Base-by-base conservation (phyloP, 225 moss, liverwort and hornwort species). In the Thuidium tamariscinum region DNA sequence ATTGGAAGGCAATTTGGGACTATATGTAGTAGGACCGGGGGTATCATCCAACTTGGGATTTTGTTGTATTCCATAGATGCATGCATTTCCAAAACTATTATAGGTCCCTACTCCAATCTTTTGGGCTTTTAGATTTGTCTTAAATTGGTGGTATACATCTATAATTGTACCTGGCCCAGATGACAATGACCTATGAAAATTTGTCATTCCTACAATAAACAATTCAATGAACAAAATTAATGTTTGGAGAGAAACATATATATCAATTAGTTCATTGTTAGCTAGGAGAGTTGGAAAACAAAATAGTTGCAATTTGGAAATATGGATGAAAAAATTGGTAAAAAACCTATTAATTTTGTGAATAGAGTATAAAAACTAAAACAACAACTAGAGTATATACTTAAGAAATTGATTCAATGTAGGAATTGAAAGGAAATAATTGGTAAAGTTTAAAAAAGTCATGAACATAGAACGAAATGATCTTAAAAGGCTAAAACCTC, bases 331-430 rank as follows among this genome's bases (percentile, higher is more conserved):
- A 30, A 46, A 18, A 3, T 0, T 11, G 0, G 19, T 7, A 17
- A 73, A 30, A 18, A 18, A 32, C 19, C 3, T 19, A 17, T 3
- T 27, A 10, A 44, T 44, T 10, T 17, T 72, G 1, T 46, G 18
- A 44, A 5, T 11, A 30, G 3, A 29, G 0, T 30, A 42, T 29
- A 17, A 25, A 16, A 2, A 3, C 2, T 4, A 27, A 15, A 48
- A n/a, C n/a, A n/a, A n/a, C 1, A 26, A 17, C 0, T 11, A 2
- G 0, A 48, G 0, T 73, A 0, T 4, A 0, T 12, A 29, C 4
- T 30, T 19, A 3, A 32, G 11, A 73, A 73, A 70, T 0, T 0
- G 0, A 0, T 32, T 18, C 18, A 7, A 29, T 7, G 11, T 11
- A 0, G 4, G 1, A 49, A 73, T 32, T 73, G 12, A 19, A 20